Percentiles rank a stretch among this genome's conserved stretches.
phyloP scores from a whole-genome alignment of 1,284 basidiomycete genomes.

The Rhodotorula sp. region DNA sequence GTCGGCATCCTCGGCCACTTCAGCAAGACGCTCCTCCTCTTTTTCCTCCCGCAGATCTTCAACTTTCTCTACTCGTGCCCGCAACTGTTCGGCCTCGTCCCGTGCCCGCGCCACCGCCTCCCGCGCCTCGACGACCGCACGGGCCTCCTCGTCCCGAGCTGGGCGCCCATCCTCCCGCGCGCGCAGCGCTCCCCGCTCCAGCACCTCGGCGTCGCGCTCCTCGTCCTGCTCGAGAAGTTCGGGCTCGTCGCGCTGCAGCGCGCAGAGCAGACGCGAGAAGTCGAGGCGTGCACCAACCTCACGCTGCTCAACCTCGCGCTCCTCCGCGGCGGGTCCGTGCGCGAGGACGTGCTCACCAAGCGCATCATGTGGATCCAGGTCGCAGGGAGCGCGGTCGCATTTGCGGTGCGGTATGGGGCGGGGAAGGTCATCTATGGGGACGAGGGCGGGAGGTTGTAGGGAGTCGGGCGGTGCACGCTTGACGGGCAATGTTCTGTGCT shows the following conservation, averaged over 20 bases:
- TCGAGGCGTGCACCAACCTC: constrained; percentile 75
- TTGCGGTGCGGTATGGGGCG: constrained; percentile 80
- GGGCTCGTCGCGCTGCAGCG: constrained; percentile 68
- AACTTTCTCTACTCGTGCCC: constrained; percentile 95
- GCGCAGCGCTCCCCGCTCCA: constrained; percentile 51
- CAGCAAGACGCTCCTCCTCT: constrained; percentile 91
- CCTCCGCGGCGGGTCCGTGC: constrained; percentile 74
- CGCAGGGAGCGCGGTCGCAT: constrained; percentile 72
- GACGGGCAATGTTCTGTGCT: not conserved
- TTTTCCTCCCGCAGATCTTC: constrained; percentile 97
- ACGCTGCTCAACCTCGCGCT: constrained; percentile 85
- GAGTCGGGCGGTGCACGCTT: not conserved
- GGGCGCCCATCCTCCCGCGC: constrained; percentile 61
- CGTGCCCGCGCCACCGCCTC: constrained; percentile 89
- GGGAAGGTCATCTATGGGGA: constrained; percentile 80
- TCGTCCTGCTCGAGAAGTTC: constrained; percentile 63
- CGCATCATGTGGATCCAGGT: constrained; percentile 73
- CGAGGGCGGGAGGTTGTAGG: constrained; percentile 54
- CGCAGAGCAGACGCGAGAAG: constrained; percentile 43
- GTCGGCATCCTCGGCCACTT: constrained; percentile 96
- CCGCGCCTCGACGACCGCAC: constrained; percentile 75
- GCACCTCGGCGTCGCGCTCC: constrained; percentile 55
- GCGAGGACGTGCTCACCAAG: constrained; percentile 72
- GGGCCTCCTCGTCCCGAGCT: constrained; percentile 72
- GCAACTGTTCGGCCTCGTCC: constrained; percentile 89